phyloP scores from a whole-genome alignment of 2,329 filamentous ascomycete species.

The Fusarium nurragi region DNA sequence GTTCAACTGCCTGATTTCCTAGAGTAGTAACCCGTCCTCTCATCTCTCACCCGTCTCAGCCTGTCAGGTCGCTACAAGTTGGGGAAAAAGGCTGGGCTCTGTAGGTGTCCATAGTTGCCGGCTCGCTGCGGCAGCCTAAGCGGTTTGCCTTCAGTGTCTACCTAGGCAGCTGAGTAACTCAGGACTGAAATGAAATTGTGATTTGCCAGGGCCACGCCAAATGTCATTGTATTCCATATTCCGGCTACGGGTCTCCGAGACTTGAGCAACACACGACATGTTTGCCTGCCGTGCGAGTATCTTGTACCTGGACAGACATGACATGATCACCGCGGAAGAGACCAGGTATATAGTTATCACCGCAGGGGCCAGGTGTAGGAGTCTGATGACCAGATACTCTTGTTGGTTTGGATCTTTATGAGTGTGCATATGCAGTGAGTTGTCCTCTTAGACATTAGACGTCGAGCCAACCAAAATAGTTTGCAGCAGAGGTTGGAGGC shows the following conservation, averaged over 20 bases:
- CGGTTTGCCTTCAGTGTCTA: slow-evolving; percentile 1
- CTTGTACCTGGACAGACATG: slow-evolving; percentile 2
- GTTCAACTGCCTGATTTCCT: slow-evolving; percentile 25
- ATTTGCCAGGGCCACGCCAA: slow-evolving; percentile 30
- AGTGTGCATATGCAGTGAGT: slow-evolving; percentile 22
- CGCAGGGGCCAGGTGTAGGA: slow-evolving; percentile 35
- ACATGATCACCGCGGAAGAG: slow-evolving; percentile 19
- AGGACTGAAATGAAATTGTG: slow-evolving; percentile 32
- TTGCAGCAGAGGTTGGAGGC: slow-evolving; percentile 2
- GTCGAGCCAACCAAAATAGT: slow-evolving; percentile 9
- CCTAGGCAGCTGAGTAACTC: not conserved
- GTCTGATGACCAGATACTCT: slow-evolving; percentile 10
- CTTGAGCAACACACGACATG: not conserved
- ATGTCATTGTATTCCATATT: not conserved
- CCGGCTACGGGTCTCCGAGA: slow-evolving; percentile 13
- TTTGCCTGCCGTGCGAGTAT: slow-evolving; percentile 23
- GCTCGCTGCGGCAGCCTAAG: slow-evolving; percentile 26
- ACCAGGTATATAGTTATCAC: slow-evolving; percentile 14
- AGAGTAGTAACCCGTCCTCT: slow-evolving; percentile 23
- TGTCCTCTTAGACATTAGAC: slow-evolving; percentile 7
- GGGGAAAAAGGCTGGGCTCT: slow-evolving; percentile 31
- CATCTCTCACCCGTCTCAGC: not conserved
- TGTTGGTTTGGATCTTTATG: not conserved
- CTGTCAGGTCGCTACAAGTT: slow-evolving; percentile 31
- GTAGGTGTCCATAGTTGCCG: slow-evolving; percentile 16